Base-by-base conservation (phyloP, 2,329 filamentous ascomycete genomes). In the Colletotrichum orbiculare region DNA sequence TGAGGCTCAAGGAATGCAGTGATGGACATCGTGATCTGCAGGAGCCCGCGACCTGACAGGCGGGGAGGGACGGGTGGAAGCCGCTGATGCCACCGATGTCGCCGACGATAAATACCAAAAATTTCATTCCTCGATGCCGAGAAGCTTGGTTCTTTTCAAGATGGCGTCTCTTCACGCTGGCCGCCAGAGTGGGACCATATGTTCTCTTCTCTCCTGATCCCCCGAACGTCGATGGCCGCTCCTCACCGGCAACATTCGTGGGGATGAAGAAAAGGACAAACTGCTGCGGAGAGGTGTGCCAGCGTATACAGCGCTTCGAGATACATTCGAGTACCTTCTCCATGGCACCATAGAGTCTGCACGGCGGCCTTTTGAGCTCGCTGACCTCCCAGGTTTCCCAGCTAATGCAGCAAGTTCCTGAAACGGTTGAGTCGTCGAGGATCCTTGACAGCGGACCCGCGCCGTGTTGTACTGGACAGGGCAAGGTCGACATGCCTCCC, bases 1-100 rank as follows among this genome's bases (percentile, higher is more conserved):
- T 63, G 58, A 66, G 63, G 63, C 63, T 66, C 58, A 66, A 65
- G 63, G 46, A 17, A 47, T 48, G 52, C 41, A 54, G 42, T 52
- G 47, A 62, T 49, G 47, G 41, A 15, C 53, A 53, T 53, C 15
- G 37, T 17, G 52, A 56, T 66, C 47, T 66, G 53, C 62, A 62
- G 58, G 58, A 56, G 62, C 47, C 57, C 39, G 62, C 39, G 46
- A 41, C 52, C 52, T 61, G 63, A 43, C 53, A 66, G 59, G 58
- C 63, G 63, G 52, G 63, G 59, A 54, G 53, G 17, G 37, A n/a
- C 58, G 53, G 63, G 15, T 43, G 41, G 53, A 63, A 62, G 52
- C 63, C 63, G 58, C 43, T 62, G 37, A 15, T 47, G 37, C 37
- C 38, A 42, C 37, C 43, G n/a, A 46, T 42, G 33, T 49, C 42